Evolutionary conservation across 2,329 filamentous ascomycete genomes (phyloP).

Genomic region (Arachnomyces sp.): DNA sequence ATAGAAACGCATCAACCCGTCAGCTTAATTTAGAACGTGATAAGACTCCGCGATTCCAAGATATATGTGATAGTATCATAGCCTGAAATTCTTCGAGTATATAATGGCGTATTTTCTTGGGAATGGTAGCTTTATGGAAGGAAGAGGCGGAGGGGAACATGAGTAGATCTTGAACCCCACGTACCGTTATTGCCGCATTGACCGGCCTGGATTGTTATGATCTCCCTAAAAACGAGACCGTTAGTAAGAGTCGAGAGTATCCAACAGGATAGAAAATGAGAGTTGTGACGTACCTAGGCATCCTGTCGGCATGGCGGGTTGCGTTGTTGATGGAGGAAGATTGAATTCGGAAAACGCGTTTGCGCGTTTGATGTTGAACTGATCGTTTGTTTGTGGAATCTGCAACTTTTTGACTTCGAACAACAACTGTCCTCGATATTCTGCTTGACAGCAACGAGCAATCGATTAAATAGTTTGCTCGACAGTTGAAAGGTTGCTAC

Average conservation of each 20-base stretch:
- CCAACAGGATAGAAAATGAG: background rate
- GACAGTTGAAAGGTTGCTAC: no score
- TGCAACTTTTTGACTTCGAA: no score
- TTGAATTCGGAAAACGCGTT: background rate
- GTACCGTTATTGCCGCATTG: slow-evolving; percentile 98
- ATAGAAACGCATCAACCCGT: slow-evolving; percentile 13
- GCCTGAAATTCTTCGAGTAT: slow-evolving; percentile 3
- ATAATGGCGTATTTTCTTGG: slow-evolving; percentile 4
- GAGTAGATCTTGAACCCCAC: slow-evolving; percentile 36
- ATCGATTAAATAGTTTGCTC: no score
- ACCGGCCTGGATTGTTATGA: slow-evolving; percentile 97
- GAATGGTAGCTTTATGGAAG: slow-evolving; percentile 11
- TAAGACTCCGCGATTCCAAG: slow-evolving; percentile 3
- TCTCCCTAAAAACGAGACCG: slow-evolving; percentile 59
- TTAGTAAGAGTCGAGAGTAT: slow-evolving; percentile 5
- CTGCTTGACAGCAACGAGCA: no score
- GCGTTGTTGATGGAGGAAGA: slow-evolving; percentile 5
- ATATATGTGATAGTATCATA: slow-evolving; percentile 1
- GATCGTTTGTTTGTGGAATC: no score
- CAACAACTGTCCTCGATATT: no score
- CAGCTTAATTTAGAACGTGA: slow-evolving; percentile 18
- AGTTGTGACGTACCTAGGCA: slow-evolving; percentile 28
- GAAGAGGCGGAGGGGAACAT: slow-evolving; percentile 9
- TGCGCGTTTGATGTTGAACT: no score
- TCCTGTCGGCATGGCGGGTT: slow-evolving; percentile 22